phyloP scores from a whole-genome alignment of 208 protist genomes.

The Acanthamoeba royreba region DNA sequence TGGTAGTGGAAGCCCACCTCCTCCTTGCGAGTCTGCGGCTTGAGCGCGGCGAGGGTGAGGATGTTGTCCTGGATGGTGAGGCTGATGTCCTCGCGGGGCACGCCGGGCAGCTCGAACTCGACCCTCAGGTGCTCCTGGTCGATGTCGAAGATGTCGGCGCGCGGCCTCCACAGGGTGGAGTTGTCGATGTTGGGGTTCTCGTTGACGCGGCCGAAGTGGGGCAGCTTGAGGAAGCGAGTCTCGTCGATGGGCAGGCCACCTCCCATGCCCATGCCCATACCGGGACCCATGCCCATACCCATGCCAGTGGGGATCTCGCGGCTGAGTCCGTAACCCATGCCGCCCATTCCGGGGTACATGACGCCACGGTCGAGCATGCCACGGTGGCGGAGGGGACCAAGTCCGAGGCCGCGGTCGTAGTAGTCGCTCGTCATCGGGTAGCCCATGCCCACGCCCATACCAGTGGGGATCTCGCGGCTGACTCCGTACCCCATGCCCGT shows the following conservation, averaged over 20 bases:
- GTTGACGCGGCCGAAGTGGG: background rate
- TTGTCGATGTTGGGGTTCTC: conserved; percentile 36
- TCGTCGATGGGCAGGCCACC: background rate
- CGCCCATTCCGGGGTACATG: background rate
- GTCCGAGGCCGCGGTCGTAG: background rate
- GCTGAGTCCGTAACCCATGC: too few relatives aligned
- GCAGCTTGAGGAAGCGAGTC: conserved; percentile 22
- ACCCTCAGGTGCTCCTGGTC: conserved; percentile 15
- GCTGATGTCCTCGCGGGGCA: conserved; percentile 35
- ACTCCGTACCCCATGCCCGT: background rate
- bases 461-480: background rate
- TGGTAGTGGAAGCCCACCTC: conserved; percentile 32
- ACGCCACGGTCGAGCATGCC: background rate
- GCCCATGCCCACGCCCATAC: background rate
- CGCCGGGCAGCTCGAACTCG: conserved; percentile 45
- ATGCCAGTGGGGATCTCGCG: too few relatives aligned
- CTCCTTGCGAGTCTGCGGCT: conserved; percentile 46
- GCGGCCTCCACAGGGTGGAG: background rate
- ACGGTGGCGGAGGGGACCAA: too few relatives aligned
- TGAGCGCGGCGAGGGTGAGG: conserved; percentile 24
- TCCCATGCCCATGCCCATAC: background rate
- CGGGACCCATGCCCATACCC: background rate
- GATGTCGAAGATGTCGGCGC: conserved; percentile 22
- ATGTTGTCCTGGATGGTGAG: conserved; percentile 32
- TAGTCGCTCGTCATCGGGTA: background rate